phyloP scores from a whole-genome alignment of 2,329 filamentous ascomycete genomes.

The Colletotrichum theobromicola region DNA sequence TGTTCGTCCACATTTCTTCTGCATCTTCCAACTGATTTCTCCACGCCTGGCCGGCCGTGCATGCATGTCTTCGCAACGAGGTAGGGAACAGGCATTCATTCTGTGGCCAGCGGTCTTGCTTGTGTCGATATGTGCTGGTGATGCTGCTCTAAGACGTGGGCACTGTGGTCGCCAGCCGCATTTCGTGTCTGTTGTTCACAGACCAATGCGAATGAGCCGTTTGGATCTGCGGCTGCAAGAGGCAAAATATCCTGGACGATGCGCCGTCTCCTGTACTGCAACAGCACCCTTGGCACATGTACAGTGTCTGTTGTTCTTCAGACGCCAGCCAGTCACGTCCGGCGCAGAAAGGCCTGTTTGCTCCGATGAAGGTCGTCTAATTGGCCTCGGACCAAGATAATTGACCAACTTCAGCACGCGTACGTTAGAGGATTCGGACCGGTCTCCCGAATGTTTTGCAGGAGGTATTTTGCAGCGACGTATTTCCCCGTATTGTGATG shows the following conservation, averaged over 20 bases:
- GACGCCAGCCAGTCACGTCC: neutral
- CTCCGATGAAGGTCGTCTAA: neutral
- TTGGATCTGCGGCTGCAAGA: neutral
- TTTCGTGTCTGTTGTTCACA: neutral
- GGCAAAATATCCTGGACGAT: neutral
- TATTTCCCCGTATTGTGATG: neutral
- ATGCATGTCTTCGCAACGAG: conserved; percentile 10
- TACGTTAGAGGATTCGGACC: neutral
- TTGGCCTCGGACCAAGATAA: neutral
- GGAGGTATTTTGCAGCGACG: neutral
- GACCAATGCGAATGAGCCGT: conserved; percentile 4
- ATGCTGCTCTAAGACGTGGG: neutral
- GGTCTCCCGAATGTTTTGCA: neutral
- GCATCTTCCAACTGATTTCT: conserved; percentile 9
- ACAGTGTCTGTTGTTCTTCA: neutral
- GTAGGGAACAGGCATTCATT: neutral
- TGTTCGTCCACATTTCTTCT: conserved; percentile 15
- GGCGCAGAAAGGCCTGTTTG: neutral
- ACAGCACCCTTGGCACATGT: neutral
- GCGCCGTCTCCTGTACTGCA: neutral
- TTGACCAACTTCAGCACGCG: neutral
- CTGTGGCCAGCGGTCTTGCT: neutral
- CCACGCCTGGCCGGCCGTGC: conserved; percentile 12
- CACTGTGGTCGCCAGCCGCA: neutral
- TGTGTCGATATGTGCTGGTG: neutral